Evolutionary conservation across 345 rosid genomes (phyloP).

Genomic region (Alliaria petiolata): DNA sequence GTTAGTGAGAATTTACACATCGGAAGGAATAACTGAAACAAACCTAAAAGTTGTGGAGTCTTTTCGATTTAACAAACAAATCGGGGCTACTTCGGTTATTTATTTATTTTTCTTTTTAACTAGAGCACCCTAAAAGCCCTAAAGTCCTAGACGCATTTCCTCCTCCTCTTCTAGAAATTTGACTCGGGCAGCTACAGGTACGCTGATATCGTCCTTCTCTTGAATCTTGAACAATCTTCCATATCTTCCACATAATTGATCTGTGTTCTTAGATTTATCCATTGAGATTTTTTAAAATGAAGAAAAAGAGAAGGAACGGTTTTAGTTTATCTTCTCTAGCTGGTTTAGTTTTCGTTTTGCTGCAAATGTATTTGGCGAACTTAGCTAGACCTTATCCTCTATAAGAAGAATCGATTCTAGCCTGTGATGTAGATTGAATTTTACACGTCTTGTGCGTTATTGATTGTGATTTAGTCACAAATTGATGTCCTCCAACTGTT

Average conservation of each 20-base stretch:
- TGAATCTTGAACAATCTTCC: not conserved
- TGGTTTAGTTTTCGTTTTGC: not conserved
- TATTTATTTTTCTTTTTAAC: not conserved
- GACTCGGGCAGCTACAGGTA: constrained; percentile 2
- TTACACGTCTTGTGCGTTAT: not conserved
- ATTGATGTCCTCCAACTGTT: no score
- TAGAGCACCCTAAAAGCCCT: not conserved
- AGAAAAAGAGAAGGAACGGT: not conserved
- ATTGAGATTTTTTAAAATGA: not conserved
- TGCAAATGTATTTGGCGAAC: not conserved
- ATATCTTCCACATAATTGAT: not conserved
- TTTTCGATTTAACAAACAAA: not conserved
- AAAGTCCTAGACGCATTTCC: constrained; percentile 7
- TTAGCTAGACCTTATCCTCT: not conserved
- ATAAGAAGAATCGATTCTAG: not conserved
- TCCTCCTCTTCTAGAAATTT: not conserved
- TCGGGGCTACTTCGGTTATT: not conserved
- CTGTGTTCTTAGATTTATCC: not conserved
- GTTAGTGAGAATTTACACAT: not conserved
- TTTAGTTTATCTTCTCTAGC: not conserved
- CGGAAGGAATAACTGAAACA: not conserved
- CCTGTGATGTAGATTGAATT: not conserved
- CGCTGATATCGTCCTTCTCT: not conserved
- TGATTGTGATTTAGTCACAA: not conserved
- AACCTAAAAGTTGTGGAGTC: not conserved